Evolutionary conservation across 2,329 filamentous ascomycete genomes (phyloP).

Genomic region (Acarospora socialis): DNA sequence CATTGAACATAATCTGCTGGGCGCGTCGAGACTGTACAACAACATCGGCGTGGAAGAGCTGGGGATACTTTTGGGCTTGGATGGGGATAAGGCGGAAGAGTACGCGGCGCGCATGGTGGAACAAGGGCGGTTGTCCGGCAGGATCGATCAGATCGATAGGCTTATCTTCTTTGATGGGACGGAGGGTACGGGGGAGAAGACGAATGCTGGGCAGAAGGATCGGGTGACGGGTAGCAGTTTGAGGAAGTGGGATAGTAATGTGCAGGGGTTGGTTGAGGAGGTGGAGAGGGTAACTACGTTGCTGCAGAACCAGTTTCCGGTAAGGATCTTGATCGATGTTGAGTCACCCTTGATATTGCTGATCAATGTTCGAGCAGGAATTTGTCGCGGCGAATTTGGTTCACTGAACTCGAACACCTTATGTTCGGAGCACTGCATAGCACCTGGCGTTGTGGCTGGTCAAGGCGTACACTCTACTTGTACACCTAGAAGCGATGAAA

Average conservation of each 20-base stretch:
- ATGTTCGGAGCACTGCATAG: too few species aligned
- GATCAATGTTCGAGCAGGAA: too few species aligned
- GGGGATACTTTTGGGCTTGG: conserved; percentile 61
- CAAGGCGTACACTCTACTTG: too few species aligned
- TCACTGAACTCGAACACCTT: too few species aligned
- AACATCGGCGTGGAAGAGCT: conserved; percentile 67
- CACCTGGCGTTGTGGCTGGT: too few species aligned
- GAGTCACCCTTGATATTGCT: too few species aligned
- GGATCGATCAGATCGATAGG: conserved; percentile 86
- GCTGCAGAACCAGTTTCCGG: conserved; percentile 68
- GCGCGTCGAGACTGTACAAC: conserved; percentile 62
- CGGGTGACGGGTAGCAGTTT: conserved; percentile 52
- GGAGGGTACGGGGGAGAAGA: conserved; percentile 54
- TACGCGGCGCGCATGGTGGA: conserved; percentile 94
- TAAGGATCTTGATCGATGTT: too few species aligned
- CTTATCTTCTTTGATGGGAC: conserved; percentile 74
- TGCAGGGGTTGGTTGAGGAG: conserved; percentile 74
- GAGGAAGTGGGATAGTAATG: conserved; percentile 77
- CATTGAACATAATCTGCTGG: conserved; percentile 88
- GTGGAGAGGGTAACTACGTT: conserved; percentile 75
- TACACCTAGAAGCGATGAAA: too few species aligned
- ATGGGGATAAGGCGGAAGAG: conserved; percentile 69
- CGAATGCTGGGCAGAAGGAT: conserved; percentile 50
- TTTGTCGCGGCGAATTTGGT: too few species aligned
- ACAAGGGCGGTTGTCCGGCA: conserved; percentile 72